Percentiles rank a stretch among this genome's conserved stretches.
These are phyloP conservation scores for Paraphoma chrysanthemicola DNA, from an alignment of 2,329 filamentous ascomycete species.

Conservation along the genomic window DNA sequence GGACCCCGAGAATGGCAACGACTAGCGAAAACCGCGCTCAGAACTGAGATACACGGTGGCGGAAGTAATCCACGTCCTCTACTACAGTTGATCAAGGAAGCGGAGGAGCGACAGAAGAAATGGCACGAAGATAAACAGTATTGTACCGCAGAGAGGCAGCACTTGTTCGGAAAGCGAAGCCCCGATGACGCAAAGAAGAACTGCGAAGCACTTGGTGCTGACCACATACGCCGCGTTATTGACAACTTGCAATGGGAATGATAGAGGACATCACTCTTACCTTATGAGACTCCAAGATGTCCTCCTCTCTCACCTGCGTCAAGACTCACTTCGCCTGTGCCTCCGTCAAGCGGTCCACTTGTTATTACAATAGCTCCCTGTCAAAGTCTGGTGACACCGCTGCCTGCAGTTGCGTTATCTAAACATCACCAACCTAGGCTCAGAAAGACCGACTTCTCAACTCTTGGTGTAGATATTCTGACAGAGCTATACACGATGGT, in stretches of 20 bases:
- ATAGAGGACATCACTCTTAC: background rate
- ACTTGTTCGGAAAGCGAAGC: conserved; percentile 21
- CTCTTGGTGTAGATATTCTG: background rate
- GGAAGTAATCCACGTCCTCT: conserved; percentile 40
- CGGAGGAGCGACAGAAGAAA: conserved; percentile 50
- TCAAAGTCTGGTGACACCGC: no score
- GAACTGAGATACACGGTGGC: conserved; percentile 51
- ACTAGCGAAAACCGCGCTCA: conserved; percentile 55
- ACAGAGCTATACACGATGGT: no score
- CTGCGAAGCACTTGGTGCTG: conserved; percentile 22
- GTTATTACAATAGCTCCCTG: no score
- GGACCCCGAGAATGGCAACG: conserved; percentile 52
- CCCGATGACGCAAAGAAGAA: conserved; percentile 8
- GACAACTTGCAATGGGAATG: conserved; percentile 20
- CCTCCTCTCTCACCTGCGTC: no score
- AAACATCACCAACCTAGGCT: background rate
- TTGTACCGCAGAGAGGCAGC: conserved; percentile 24
- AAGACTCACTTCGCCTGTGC: no score
- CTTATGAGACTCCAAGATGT: no score
- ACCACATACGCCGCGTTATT: conserved; percentile 20
- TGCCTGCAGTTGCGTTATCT: background rate
- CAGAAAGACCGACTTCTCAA: background rate
- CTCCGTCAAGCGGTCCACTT: no score
- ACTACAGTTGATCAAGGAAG: conserved; percentile 43
- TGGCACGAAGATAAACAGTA: conserved; percentile 46